Evolutionary conservation across 108 stramenopile species (phyloP).

Genomic region (Poteriospumella lacustris): DNA sequence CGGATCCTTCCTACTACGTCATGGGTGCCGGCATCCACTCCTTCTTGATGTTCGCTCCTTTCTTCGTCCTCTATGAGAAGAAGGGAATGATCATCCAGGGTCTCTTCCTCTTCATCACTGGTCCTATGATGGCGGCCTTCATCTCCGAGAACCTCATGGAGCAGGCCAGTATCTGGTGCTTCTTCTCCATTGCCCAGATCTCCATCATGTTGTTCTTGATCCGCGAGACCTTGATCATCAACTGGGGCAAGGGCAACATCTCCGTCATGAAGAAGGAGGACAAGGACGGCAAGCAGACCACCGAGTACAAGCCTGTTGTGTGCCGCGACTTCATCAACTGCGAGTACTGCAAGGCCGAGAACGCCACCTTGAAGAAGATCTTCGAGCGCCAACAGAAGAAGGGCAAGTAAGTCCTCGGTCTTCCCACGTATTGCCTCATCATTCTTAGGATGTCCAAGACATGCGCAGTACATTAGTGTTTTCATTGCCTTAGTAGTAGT

Average conservation of each 20-base stretch:
- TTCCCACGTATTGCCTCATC: too few relatives aligned
- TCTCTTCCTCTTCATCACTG: conserved; percentile 14
- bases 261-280: neutral
- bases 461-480: too few relatives aligned
- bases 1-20: conserved; percentile 18
- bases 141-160: conserved; percentile 29
- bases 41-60: conserved; percentile 34
- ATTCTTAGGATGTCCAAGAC: too few relatives aligned
- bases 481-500: too few relatives aligned
- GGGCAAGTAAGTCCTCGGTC: too few relatives aligned
- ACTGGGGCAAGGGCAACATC: conserved; percentile 22
- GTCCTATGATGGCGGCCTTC: conserved; percentile 5
- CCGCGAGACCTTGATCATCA: neutral
- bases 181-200: conserved; percentile 14
- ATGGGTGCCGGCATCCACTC: neutral
- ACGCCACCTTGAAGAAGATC: too few relatives aligned
- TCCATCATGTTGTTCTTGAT: conserved; percentile 21
- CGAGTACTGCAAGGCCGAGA: neutral
- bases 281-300: neutral
- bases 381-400: too few relatives aligned
- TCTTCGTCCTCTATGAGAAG: neutral
- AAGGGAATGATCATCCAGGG: neutral
- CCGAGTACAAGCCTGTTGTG: neutral
- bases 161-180: conserved; percentile 33
- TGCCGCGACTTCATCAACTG: neutral